A percentile compares a stretch with the other conserved stretches of the same genome.
Evolutionary conservation across 208 protist genomes (phyloP).

Genomic region (Acanthamoeba royreba): DNA sequence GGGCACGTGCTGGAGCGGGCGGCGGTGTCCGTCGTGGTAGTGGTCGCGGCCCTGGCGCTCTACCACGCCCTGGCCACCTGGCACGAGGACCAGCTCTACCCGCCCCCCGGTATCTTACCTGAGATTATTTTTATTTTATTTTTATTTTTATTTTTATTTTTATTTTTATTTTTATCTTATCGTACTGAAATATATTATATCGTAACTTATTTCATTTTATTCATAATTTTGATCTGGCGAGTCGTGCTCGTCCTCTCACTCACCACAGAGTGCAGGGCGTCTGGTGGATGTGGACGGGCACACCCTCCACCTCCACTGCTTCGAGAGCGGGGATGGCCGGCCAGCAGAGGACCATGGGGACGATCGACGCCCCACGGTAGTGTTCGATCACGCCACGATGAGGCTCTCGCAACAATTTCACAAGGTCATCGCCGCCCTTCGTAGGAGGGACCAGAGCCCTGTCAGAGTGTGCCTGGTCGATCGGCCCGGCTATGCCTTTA

Average conservation of each 20-base stretch:
- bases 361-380: background rate
- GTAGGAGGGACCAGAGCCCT: background rate
- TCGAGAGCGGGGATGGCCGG: background rate
- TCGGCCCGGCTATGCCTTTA: background rate
- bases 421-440: background rate
- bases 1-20: background rate
- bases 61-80: background rate
- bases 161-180: background rate
- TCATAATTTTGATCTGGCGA: no score
- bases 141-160: no score
- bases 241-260: no score
- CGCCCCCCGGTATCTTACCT: no score
- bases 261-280: background rate
- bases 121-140: no score
- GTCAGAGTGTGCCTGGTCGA: background rate
- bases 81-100: background rate
- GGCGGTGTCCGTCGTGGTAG: background rate
- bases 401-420: background rate
- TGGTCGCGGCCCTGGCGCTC: background rate
- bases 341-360: background rate
- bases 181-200: no score
- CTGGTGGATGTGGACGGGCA: background rate
- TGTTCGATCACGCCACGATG: background rate
- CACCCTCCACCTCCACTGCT: background rate
- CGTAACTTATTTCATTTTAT: no score